A percentile compares a stretch with the other conserved stretches of the same genome.
Conservation (phyloP, 2,329 filamentous ascomycete genomes). For the Tolypocladium amazonense region DNA sequence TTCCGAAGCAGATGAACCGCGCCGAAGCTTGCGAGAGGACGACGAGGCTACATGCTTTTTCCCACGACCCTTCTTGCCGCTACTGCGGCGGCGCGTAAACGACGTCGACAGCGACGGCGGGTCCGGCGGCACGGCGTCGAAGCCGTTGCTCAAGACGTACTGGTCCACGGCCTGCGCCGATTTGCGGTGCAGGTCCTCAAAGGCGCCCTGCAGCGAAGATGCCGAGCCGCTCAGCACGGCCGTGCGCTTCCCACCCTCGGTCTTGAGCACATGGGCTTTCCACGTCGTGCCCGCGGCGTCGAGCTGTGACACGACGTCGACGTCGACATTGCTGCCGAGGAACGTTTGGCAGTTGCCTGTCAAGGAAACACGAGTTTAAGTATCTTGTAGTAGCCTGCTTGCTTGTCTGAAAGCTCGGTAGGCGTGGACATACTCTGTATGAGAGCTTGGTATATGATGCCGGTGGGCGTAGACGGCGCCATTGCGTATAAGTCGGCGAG, state of each 20-base stretch:
- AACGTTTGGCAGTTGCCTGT: conserved; percentile 18
- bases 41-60: background rate
- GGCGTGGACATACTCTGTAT: conserved; percentile 3
- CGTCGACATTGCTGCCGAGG: conserved; percentile 10
- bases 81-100: background rate
- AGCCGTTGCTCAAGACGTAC: conserved; percentile 21
- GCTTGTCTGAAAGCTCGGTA: too few relatives aligned
- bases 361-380: background rate
- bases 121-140: conserved; percentile 10
- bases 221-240: conserved; percentile 18
- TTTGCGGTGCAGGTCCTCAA: conserved; percentile 25
- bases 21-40: background rate
- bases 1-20: background rate
- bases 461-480: background rate
- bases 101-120: background rate
- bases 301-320: conserved; percentile 14
- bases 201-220: conserved; percentile 18
- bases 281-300: conserved; percentile 11
- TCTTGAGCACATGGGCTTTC: conserved; percentile 15
- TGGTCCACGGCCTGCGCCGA: conserved; percentile 25
- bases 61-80: background rate
- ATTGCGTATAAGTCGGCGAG: background rate
- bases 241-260: conserved; percentile 12
- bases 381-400: background rate
- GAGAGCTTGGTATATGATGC: conserved; percentile 3